These are phyloP conservation scores for Bjerkandera adusta DNA, from an alignment of 1,284 basidiomycete species.

Conservation along the genomic window DNA sequence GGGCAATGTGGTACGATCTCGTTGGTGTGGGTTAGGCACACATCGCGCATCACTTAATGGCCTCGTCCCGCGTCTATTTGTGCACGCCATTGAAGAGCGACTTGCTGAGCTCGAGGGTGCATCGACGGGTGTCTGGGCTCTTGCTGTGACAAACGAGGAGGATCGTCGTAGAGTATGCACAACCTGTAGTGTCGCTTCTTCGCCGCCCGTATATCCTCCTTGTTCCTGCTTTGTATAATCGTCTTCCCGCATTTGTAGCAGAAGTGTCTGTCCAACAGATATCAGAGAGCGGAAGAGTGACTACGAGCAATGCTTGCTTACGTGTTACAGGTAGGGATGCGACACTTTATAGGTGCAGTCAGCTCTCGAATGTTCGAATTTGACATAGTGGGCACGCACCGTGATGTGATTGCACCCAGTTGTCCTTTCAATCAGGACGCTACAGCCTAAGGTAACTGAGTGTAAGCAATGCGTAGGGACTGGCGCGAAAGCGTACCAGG, in stretches of 20 bases:
- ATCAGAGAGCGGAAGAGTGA: neutral
- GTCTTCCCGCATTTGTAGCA: constrained; percentile 52
- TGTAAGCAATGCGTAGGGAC: too few species aligned
- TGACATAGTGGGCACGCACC: constrained; percentile 33
- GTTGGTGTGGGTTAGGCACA: too few species aligned
- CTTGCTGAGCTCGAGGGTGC: too few species aligned
- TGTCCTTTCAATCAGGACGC: constrained; percentile 53
- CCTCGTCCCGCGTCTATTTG: too few species aligned
- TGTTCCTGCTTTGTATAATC: constrained; percentile 46
- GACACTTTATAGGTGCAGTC: constrained; percentile 38
- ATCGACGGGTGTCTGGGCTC: too few species aligned
- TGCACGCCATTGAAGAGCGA: too few species aligned
- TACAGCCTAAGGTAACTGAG: too few species aligned
- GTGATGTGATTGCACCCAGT: constrained; percentile 64
- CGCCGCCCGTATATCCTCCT: constrained; percentile 39
- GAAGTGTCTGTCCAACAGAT: constrained; percentile 42
- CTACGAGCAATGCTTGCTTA: constrained; percentile 26
- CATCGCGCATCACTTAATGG: too few species aligned
- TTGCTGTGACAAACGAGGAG: too few species aligned
- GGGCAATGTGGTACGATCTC: too few species aligned
- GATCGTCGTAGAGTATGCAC: constrained; percentile 30
- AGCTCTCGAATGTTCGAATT: neutral
- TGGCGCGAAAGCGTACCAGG: too few species aligned
- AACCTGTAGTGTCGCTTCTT: constrained; percentile 41
- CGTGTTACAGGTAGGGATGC: constrained; percentile 55